A percentile compares a stretch with the other conserved stretches of the same genome.
These are phyloP conservation scores for Aspergillus neoniger DNA, from an alignment of 2,329 filamentous ascomycete genomes.

Conservation along the genomic window DNA sequence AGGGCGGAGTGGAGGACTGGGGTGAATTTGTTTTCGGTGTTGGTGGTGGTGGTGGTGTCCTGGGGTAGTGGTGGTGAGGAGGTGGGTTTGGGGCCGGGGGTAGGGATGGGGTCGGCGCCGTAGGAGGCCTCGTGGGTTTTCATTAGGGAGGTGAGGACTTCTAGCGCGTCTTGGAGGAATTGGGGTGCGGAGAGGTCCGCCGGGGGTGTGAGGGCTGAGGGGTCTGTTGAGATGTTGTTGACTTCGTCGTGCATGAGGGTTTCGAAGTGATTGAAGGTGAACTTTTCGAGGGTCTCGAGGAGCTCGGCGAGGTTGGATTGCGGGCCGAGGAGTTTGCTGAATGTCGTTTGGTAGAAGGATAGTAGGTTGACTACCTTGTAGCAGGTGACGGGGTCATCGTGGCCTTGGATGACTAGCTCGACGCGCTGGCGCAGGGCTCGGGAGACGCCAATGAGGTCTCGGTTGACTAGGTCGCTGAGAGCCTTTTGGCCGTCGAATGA, in stretches of 20 bases:
- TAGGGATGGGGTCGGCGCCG: conserved; percentile 44
- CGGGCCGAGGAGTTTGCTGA: conserved; percentile 72
- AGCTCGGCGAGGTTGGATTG: conserved; percentile 70
- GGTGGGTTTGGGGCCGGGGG: conserved; percentile 49
- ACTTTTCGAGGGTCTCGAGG: conserved; percentile 68
- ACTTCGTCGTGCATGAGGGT: conserved; percentile 74
- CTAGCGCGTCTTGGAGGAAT: conserved; percentile 78
- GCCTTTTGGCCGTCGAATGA: conserved; percentile 79
- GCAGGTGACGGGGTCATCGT: conserved; percentile 83
- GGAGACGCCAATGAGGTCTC: conserved; percentile 77
- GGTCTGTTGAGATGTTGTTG: conserved; percentile 68
- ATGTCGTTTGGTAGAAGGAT: conserved; percentile 84
- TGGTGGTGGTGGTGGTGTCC: no score
- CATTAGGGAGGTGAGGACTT: conserved; percentile 76
- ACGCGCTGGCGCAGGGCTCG: conserved; percentile 84
- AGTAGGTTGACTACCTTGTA: conserved; percentile 91
- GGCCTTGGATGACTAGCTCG: conserved; percentile 88
- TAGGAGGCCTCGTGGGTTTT: conserved; percentile 85
- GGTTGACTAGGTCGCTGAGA: conserved; percentile 81
- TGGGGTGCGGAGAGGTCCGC: conserved; percentile 74
- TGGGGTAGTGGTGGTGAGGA: not conserved
- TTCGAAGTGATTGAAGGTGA: conserved; percentile 80
- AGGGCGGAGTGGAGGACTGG: conserved; percentile 75
- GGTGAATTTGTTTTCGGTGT: conserved; percentile 66
- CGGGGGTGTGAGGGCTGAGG: conserved; percentile 68